Base-by-base conservation (phyloP, 306 rosid genomes). In the Abrus precatorius region DNA sequence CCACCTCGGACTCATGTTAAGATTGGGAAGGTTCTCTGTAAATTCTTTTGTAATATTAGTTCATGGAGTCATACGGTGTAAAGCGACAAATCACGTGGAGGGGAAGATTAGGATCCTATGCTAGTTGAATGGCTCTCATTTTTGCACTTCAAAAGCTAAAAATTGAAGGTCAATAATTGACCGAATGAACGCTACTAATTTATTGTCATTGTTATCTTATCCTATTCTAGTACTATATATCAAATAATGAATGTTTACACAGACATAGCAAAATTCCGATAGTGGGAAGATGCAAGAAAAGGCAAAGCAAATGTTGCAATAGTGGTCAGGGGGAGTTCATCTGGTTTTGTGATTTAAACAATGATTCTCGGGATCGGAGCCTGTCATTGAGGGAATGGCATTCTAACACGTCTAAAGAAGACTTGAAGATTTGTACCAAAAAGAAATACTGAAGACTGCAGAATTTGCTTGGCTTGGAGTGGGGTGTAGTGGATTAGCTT, bases 21-120 rank as follows among this genome's bases (percentile, higher is more conserved):
- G 65, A 78, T 80, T 76, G 87, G 87, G 86, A 84, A 86, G 81
- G 88, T 81, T 83, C 77, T 49, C 56, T 50, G 62, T 52, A 69
- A 52, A 85, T 78, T 66, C 55, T 72, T 59, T 60, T 60, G 55
- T 72, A 84, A 68, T 78, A 68, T 69, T 81, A 66, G 56, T 41
- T 53, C 69, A 60, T 61, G 76, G 69, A 69, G 78, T 43, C 73
- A 72, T 61, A 73, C 52, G 52, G 80, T 65, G 71, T 53, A 84
- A 88, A 82, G 86, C 54, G 90, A 91, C 94, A 88, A 84, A 62
- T 10, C 88, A 83, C 89, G 94, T 89, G 92, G 85, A 0, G 83
- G 50, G 69, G 77, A 73, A 82, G 71, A 76, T 90, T 81, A 80
- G 97, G 86, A 91, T 93, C 97, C 97, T 79, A 91, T 91, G 94